These are phyloP conservation scores for Cystobasidium slooffiae DNA, from an alignment of 1,284 basidiomycete species.

Conservation along the genomic window DNA sequence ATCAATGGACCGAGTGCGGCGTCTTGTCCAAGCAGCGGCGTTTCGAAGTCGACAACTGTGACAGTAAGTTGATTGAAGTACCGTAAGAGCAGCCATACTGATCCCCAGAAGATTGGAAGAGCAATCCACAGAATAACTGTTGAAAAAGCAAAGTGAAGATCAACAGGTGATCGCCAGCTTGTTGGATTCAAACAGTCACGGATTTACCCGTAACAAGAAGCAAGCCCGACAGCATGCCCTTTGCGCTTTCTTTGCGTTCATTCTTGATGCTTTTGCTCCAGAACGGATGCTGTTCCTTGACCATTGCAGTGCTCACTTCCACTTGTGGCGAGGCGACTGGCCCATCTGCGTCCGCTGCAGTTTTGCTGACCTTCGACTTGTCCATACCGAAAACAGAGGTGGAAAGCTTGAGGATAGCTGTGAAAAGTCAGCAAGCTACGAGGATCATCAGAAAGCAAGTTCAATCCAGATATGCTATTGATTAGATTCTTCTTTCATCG, in stretches of 20 bases:
- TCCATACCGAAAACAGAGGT: background rate
- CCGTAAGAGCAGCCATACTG: slow-evolving; percentile 51
- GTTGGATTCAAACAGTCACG: background rate
- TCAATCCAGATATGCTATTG: background rate
- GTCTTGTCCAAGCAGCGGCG: slow-evolving; percentile 15
- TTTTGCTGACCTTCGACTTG: background rate
- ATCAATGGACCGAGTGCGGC: slow-evolving; percentile 35
- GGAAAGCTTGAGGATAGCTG: background rate
- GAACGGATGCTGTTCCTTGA: slow-evolving; percentile 3
- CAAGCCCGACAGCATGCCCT: slow-evolving; percentile 27
- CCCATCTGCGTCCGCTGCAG: background rate
- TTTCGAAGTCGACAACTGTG: slow-evolving; percentile 53
- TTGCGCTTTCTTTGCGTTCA: slow-evolving; percentile 17
- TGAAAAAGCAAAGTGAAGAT: background rate
- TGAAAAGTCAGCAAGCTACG: background rate
- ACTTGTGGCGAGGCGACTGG: slow-evolving; percentile 1
- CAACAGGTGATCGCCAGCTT: background rate
- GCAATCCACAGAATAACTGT: slow-evolving; percentile 54
- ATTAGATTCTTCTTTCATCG: background rate
- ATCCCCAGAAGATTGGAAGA: slow-evolving; percentile 56
- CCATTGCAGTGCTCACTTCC: slow-evolving; percentile 9
- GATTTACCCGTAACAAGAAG: slow-evolving; percentile 21
- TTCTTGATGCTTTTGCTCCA: slow-evolving; percentile 32
- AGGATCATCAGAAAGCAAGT: background rate
- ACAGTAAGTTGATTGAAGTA: slow-evolving; percentile 51